Evolutionary conservation across 2,329 filamentous ascomycete genomes (phyloP), one percentile per base, ranked within the genome.

Genomic region (Alternaria gansuensis): DNA sequence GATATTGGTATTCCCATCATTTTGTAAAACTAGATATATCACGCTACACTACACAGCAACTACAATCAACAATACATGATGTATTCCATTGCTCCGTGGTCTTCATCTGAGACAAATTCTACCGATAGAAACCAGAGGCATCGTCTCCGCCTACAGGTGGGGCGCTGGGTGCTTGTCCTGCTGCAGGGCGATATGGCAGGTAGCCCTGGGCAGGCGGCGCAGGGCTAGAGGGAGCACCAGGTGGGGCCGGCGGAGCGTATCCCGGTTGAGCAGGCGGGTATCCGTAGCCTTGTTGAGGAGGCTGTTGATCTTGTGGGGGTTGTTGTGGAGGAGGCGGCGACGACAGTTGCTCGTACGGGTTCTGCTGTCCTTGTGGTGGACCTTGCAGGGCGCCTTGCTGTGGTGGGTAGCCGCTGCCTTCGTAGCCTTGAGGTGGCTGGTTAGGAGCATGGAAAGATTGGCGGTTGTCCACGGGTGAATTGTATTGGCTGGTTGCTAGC

Each of bases 391-490:
- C 44, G 3, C 62, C 50, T 23, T 68, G 58, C 28, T 73, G 72
- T 23, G 70, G 66, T 13, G 70, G 75, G 54, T 75, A 74, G 14
- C 66, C 66, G 21, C 57, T 41, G 1, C 57, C 59, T 40, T 72
- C 63, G n/a, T 71, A 71, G 21, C 66, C 64, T 64, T 72, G 71
- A 2, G 65, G 64, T 51, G 60, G 62, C 51, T 67, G 68, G 31
- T 56, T 63, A 2, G 65, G 71, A 3, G 68, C 51, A 63, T 68
- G 50, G 61, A 79, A 79, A 17, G 77, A 78, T 41, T 80, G 77
- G 11, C 80, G 71, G 58, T 77, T 78, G 62, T 82, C 81, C 3
- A 81, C 66, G 1, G 82, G 82, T 7, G 79, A 81, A 61, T 83
- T 81, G 59, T 79, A 82, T 26, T 79, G 77, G 10, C 77, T 74